Evolutionary conservation across 2,329 filamentous ascomycete species (phyloP).

Genomic region (Fusarium gaditjirri): DNA sequence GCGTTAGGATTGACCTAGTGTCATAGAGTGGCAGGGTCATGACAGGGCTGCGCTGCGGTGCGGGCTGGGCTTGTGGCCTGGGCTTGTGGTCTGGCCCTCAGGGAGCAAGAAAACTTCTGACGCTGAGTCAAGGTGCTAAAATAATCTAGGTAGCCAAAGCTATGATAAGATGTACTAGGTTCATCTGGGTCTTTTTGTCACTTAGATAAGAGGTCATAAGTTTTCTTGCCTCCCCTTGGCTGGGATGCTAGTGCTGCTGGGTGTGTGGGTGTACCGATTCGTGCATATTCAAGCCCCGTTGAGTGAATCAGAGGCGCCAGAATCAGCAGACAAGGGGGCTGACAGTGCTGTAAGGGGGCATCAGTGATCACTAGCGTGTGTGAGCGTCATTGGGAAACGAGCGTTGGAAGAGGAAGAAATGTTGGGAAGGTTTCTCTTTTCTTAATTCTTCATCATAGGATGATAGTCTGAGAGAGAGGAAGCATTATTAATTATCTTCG

Average conservation of each 20-base stretch:
- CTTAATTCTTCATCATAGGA: neutral
- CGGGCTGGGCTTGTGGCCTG: slow-evolving; percentile 1
- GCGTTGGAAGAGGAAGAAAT: neutral
- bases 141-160: neutral
- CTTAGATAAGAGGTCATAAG: no score
- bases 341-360: slow-evolving; percentile 37
- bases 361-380: slow-evolving; percentile 10
- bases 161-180: no score
- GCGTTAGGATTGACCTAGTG: slow-evolving; percentile 44
- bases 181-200: no score
- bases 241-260: slow-evolving; percentile 18
- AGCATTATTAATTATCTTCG: neutral
- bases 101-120: neutral
- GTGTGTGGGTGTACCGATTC: slow-evolving; percentile 27
- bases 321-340: slow-evolving; percentile 21
- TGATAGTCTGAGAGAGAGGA: neutral
- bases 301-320: slow-evolving; percentile 18
- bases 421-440: neutral
- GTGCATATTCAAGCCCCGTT: slow-evolving; percentile 37
- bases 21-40: slow-evolving; percentile 44
- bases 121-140: neutral
- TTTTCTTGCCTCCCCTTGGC: neutral
- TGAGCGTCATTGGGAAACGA: slow-evolving; percentile 18
- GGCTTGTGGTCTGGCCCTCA: neutral
- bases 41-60: slow-evolving; percentile 36